A percentile compares a stretch with the other conserved stretches of the same genome.
phyloP scores from a whole-genome alignment of 176 grass and related monocot genomes.

The Juncus effusus region DNA sequence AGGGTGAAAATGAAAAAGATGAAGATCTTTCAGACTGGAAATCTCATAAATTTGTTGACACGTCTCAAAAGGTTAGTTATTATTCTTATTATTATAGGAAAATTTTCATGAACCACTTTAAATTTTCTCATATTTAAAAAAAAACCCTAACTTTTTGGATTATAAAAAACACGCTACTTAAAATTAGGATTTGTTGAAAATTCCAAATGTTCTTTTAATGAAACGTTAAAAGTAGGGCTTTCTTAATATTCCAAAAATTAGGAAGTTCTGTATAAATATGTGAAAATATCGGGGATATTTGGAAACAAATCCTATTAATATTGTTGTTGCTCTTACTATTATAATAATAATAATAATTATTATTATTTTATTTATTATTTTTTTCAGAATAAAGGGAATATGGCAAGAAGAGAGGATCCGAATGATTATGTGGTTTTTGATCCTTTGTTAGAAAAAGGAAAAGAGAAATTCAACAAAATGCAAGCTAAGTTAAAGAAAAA shows the following conservation, averaged over 20 bases:
- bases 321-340: background rate
- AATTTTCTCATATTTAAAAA: background rate
- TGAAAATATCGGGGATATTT: constrained; percentile 18
- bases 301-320: background rate
- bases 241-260: no score
- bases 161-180: no score
- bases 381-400: constrained; percentile 49
- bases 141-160: no score
- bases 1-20: constrained; percentile 7
- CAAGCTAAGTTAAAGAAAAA: constrained; percentile 83
- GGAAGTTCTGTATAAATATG: background rate
- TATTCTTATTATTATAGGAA: background rate
- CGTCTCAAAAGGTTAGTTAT: constrained; percentile 49
- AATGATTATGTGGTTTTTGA: constrained; percentile 93
- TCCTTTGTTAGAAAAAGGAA: constrained; percentile 92
- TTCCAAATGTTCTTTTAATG: no score
- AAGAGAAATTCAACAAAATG: constrained; percentile 96
- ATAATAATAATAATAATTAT: background rate
- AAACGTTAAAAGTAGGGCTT: no score
- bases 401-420: constrained; percentile 81
- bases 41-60: constrained; percentile 50
- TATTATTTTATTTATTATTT: background rate
- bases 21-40: constrained; percentile 73
- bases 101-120: background rate
- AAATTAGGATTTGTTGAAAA: no score